These are phyloP conservation scores for Trametes gibbosa DNA, from an alignment of 768 basidiomycete species.

Conservation along the genomic window DNA sequence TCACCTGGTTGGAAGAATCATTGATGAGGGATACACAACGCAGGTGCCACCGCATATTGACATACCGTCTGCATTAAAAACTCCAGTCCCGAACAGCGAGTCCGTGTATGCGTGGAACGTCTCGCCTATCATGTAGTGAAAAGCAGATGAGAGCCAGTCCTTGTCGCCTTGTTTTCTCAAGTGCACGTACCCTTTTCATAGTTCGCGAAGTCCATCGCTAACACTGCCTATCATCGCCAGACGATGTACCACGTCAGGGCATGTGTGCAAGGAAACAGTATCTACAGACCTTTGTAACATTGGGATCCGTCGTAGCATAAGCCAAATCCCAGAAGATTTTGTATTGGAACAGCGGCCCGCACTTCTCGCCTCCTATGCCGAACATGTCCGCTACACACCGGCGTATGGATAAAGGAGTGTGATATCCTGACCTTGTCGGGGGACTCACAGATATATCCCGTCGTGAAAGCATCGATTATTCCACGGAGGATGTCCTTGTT, in stretches of 20 bases:
- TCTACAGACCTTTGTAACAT: slow-evolving; percentile 34
- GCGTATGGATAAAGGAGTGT: neutral
- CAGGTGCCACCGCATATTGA: neutral
- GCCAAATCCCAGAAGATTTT: slow-evolving; percentile 23
- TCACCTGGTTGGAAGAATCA: slow-evolving; percentile 36
- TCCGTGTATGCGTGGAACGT: slow-evolving; percentile 28
- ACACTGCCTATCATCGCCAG: slow-evolving; percentile 38
- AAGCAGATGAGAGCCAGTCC: neutral
- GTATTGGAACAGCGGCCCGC: slow-evolving; percentile 25
- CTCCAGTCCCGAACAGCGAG: slow-evolving; percentile 57
- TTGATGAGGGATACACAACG: slow-evolving; percentile 24
- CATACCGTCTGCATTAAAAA: slow-evolving; percentile 68
- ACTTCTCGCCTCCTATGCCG: slow-evolving; percentile 3
- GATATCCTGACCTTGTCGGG: neutral
- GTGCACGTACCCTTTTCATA: slow-evolving; percentile 41
- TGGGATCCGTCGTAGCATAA: slow-evolving; percentile 22
- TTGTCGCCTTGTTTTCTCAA: no score
- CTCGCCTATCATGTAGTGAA: neutral
- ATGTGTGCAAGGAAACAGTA: no score
- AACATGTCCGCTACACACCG: slow-evolving; percentile 23
- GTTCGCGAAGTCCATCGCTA: slow-evolving; percentile 43
- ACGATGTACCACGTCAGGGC: no score
- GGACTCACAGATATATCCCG: slow-evolving; percentile 37
- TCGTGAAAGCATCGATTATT: slow-evolving; percentile 21
- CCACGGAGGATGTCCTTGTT: slow-evolving; percentile 33